Conservation (phyloP, 768 basidiomycete genomes). For the Kwoniella heveanensis region DNA sequence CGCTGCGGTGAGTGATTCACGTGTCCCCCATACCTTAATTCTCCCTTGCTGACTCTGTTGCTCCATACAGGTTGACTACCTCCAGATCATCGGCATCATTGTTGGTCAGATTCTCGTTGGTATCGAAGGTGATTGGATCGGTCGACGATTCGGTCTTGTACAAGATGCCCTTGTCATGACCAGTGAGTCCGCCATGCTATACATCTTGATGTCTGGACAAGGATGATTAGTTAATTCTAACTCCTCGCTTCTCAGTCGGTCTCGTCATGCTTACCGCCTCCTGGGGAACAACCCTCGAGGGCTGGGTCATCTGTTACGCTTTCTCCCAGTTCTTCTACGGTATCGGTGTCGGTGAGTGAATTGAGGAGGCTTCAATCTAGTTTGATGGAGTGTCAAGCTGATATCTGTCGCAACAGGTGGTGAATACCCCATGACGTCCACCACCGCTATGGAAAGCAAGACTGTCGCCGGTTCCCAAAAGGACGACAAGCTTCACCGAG, state of each 20-base stretch:
- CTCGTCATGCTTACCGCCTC: conserved; percentile 58
- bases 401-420: conserved; percentile 23
- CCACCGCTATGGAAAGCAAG: conserved; percentile 56
- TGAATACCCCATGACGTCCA: conserved; percentile 58
- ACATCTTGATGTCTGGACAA: no score
- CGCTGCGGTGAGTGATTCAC: conserved; percentile 43
- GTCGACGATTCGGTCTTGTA: conserved; percentile 56
- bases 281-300: conserved; percentile 57
- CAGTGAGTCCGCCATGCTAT: conserved; percentile 23
- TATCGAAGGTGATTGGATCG: conserved; percentile 58
- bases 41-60: not conserved
- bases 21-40: not conserved
- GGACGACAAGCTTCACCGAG: conserved; percentile 58
- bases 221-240: no score
- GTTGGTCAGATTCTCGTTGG: conserved; percentile 57
- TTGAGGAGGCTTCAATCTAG: conserved; percentile 23
- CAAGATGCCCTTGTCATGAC: conserved; percentile 59
- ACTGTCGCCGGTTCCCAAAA: conserved; percentile 39
- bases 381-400: not conserved
- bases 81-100: conserved; percentile 58
- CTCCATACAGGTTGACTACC: conserved; percentile 38
- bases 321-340: conserved; percentile 58
- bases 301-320: conserved; percentile 58
- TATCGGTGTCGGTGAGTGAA: conserved; percentile 44
- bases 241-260: conserved; percentile 53